Percentiles rank a stretch among this genome's conserved stretches.
phyloP scores from a whole-genome alignment of 805 yeast species.

The Yueomyces sp. region DNA sequence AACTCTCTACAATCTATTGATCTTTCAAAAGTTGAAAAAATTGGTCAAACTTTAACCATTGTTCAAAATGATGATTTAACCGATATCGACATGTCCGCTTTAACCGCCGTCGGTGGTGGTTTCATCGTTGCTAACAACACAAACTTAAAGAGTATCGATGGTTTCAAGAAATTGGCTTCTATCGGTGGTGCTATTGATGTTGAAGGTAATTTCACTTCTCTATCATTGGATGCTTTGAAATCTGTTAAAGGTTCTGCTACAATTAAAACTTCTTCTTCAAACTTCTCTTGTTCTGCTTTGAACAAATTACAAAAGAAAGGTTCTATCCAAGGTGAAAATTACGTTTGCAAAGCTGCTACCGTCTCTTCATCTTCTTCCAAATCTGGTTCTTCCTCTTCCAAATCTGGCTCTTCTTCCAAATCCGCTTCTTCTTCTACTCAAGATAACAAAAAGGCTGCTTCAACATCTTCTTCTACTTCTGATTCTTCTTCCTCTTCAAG shows the following conservation, averaged over 20 bases:
- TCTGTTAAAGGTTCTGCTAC: conserved; percentile 88
- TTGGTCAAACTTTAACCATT: conserved; percentile 77
- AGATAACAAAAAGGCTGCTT: neutral
- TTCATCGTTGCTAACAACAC: conserved; percentile 81
- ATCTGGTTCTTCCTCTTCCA: neutral
- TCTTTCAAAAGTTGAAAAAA: conserved; percentile 37
- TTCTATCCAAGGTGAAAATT: conserved; percentile 83
- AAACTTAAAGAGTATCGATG: conserved; percentile 46
- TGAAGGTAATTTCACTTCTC: conserved; percentile 68
- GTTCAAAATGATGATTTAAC: conserved; percentile 61
- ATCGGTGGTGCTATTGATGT: conserved; percentile 84
- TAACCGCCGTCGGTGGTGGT: conserved; percentile 83
- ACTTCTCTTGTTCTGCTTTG: conserved; percentile 72
- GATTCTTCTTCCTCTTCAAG: neutral
- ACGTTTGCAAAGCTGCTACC: conserved; percentile 40
- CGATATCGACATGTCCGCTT: conserved; percentile 51
- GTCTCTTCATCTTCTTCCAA: neutral
- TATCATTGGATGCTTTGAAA: conserved; percentile 57
- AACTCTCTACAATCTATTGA: conserved; percentile 48
- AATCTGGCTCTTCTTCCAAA: neutral
- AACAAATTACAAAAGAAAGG: conserved; percentile 60
- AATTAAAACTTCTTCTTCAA: conserved; percentile 55
- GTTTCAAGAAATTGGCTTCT: conserved; percentile 59
- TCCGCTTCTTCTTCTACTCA: conserved; percentile 1
- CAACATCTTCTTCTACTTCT: neutral